Conservation (phyloP, 768 basidiomycete species). For the Lactarius tabidus region DNA sequence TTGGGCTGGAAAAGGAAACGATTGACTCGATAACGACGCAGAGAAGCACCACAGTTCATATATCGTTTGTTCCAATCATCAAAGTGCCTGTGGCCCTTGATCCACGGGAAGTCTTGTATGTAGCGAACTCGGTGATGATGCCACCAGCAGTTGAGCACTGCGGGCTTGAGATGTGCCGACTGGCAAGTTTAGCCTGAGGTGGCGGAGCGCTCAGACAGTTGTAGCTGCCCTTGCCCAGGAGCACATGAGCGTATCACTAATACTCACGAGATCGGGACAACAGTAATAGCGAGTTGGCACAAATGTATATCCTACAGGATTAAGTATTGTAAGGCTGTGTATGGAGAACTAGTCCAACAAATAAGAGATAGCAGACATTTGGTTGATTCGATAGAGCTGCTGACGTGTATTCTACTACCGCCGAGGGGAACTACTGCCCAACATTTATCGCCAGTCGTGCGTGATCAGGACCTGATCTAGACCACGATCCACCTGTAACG, state of each 20-base stretch:
- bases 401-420: neutral
- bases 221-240: neutral
- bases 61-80: too few species aligned
- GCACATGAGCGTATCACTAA: too few species aligned
- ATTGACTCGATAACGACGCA: too few species aligned
- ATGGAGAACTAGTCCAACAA: neutral
- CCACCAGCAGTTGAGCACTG: neutral
- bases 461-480: neutral
- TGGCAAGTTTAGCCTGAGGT: too few species aligned
- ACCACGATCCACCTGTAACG: neutral
- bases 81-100: too few species aligned
- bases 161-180: too few species aligned
- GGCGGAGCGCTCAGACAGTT: neutral
- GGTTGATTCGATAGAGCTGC: neutral
- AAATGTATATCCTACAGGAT: neutral
- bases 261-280: too few species aligned
- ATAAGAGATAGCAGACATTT: neutral
- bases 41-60: too few species aligned
- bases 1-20: too few species aligned
- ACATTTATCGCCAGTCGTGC: too few species aligned
- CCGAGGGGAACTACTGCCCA: too few species aligned
- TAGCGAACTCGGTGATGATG: neutral
- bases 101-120: too few species aligned
- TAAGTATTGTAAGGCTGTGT: neutral
- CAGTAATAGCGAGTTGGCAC: neutral